Conservation (phyloP, 306 rosid genomes). For the Vicia villosa region DNA sequence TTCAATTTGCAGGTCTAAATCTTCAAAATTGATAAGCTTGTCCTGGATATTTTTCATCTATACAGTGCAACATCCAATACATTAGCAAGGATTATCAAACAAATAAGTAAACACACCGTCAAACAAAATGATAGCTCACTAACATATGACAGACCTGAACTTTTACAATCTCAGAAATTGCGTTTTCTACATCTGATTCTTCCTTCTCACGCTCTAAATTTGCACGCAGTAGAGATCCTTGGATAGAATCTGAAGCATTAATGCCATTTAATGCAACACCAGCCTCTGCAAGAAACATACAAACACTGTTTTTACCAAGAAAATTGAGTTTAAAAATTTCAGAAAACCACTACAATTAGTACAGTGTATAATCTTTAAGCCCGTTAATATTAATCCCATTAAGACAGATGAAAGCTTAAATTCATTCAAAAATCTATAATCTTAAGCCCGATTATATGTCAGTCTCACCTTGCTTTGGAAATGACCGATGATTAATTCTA, state of each 20-base stretch:
- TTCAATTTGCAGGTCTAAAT: conserved; percentile 71
- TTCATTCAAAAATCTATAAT: conserved; percentile 20
- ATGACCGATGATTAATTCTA: conserved; percentile 41
- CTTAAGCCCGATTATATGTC: neutral
- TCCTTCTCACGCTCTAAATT: conserved; percentile 64
- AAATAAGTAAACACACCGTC: neutral
- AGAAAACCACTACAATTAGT: conserved; percentile 21
- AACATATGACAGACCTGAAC: conserved; percentile 56
- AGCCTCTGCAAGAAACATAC: conserved; percentile 52
- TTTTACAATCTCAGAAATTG: conserved; percentile 58
- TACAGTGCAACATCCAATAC: conserved; percentile 31
- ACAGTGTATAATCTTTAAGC: neutral
- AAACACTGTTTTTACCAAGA: conserved; percentile 28
- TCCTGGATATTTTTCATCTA: conserved; percentile 78
- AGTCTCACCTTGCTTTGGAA: conserved; percentile 53
- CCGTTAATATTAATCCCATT: neutral
- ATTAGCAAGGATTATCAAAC: conserved; percentile 32
- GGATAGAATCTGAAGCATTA: conserved; percentile 34
- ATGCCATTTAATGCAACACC: conserved; percentile 49
- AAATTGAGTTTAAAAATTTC: conserved; percentile 18
- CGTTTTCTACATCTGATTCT: conserved; percentile 64
- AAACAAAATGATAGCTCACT: neutral
- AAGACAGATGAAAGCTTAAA: conserved; percentile 8
- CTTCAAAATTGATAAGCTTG: conserved; percentile 63
- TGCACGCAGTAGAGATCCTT: conserved; percentile 54